These are phyloP conservation scores for Leishmania lainsoni DNA, from an alignment of 208 protist species.

Conservation along the genomic window DNA sequence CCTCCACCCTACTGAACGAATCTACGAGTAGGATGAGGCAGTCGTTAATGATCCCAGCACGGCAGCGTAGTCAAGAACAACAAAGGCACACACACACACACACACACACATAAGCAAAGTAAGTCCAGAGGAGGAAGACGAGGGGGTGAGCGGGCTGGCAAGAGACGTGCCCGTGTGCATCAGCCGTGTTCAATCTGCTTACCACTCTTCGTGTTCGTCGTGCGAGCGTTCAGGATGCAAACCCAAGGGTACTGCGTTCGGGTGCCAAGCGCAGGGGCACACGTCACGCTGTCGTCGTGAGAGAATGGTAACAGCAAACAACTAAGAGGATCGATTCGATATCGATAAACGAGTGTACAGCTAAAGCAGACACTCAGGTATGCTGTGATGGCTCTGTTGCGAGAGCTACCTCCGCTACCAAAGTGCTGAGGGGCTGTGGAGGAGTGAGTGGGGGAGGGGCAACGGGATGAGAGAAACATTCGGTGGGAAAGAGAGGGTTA, in stretches of 20 bases:
- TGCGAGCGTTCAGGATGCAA: neutral
- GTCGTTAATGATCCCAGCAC: neutral
- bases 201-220: neutral
- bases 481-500: neutral
- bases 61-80: neutral
- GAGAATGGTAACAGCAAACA: neutral
- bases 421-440: neutral
- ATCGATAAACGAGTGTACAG: neutral
- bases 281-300: neutral
- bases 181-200: neutral
- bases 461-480: neutral
- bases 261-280: neutral
- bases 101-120: neutral
- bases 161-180: neutral
- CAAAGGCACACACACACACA: neutral
- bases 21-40: neutral
- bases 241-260: neutral
- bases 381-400: neutral
- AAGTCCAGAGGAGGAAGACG: neutral
- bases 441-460: neutral
- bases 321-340: neutral
- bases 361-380: neutral
- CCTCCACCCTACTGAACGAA: neutral
- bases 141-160: neutral
- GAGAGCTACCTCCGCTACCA: neutral